Evolutionary conservation across 2,329 filamentous ascomycete species (phyloP), one percentile per base, ranked within the genome.

Genomic region (Byssochlamys sp.): DNA sequence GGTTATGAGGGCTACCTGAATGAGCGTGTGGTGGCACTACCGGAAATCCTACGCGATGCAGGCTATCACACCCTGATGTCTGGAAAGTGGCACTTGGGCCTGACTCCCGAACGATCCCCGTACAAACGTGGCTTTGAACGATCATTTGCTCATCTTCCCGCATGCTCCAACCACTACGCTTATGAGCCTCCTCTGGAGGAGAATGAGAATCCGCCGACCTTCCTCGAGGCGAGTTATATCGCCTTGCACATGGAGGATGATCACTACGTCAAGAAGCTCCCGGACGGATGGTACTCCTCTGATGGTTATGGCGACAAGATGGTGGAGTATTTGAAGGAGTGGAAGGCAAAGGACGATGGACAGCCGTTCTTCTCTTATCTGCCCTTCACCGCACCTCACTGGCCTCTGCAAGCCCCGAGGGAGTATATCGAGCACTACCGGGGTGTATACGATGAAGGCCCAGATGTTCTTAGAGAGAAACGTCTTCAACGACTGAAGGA

Each of bases 1-100:
- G 83, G 83, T 0, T 84, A 86, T 58, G 83, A 86, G 66, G 83
- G 84, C 0, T 86, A 85, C 62, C 73, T 86, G 33, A 86, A 86
- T 57, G 78, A 82, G 60, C 73, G 77, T 1, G 83, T 86, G 1
- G 84, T 75, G 1, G 78, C 82, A 4, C 69, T 85, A 12, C 81
- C 82, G 1, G 83, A 86, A 66, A 64, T 86, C 1, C 73, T 86
- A 4, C 77, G 74, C 3, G 83, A 85, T 59, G 77, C 73, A 0
- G 83, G 83, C 12, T 86, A 86, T 65, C 75, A 79, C 53, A 86
- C 83, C 1, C 61, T 84, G 4, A 84, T 86, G 78, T 73, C 80
- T 4, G 83, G 84, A 0, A 86, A 86, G 65, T 86, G 83, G 83
- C 82, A 85, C 67, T 70, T 86, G 19, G 83, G 83, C 0, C 69